Conservation (phyloP, 257 asterid species). For the Apocynum venetum region DNA sequence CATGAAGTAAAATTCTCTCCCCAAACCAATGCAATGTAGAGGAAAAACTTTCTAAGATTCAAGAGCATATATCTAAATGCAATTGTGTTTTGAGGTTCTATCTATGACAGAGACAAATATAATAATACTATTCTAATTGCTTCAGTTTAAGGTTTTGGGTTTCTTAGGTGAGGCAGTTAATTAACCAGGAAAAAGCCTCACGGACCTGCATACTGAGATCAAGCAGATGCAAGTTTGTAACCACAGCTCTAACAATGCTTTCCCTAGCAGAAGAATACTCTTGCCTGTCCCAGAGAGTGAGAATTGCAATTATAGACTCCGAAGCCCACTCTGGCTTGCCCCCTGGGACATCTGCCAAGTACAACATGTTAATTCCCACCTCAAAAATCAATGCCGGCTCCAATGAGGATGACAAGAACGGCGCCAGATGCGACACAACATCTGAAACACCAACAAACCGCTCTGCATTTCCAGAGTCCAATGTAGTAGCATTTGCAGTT, state of each 20-base stretch:
- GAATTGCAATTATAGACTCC: slow-evolving; percentile 71
- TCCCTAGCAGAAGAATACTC: slow-evolving; percentile 90
- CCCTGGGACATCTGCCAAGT: slow-evolving; percentile 92
- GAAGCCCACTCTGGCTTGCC: slow-evolving; percentile 98
- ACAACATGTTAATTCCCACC: slow-evolving; percentile 87
- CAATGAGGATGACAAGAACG: slow-evolving; percentile 73
- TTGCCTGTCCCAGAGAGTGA: slow-evolving; percentile 92
- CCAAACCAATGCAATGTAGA: not conserved
- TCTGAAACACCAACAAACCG: slow-evolving; percentile 79
- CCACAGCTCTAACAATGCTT: slow-evolving; percentile 90
- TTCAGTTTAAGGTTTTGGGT: not conserved
- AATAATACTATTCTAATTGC: not conserved
- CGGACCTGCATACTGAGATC: slow-evolving; percentile 91
- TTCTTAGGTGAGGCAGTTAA: slow-evolving; percentile 10
- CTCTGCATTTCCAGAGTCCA: slow-evolving; percentile 54
- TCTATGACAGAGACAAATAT: not conserved
- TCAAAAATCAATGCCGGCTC: slow-evolving; percentile 87
- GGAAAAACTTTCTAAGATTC: not conserved
- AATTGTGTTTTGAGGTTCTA: not conserved
- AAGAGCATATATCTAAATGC: not conserved
- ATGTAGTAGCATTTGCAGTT: slow-evolving; percentile 25
- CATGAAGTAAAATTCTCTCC: not conserved
- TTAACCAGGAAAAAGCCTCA: slow-evolving; percentile 14
- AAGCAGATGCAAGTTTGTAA: slow-evolving; percentile 80
- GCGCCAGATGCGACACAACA: slow-evolving; percentile 84